These are phyloP conservation scores for Syzygium malaccense DNA, from an alignment of 441 rosid species.

Conservation along the genomic window DNA sequence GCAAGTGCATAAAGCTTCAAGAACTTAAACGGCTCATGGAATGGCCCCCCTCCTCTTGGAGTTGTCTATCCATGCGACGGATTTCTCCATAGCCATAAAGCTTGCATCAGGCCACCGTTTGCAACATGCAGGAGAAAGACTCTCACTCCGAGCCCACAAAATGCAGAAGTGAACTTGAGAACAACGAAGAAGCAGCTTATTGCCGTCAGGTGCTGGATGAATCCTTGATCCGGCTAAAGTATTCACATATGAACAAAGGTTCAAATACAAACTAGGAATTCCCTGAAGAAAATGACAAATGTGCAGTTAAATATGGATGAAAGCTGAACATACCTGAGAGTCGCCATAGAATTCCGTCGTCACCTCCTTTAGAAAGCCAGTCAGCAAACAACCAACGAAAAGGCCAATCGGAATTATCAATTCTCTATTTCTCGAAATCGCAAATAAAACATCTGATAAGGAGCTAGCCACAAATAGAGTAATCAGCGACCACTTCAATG, in stretches of 20 bases:
- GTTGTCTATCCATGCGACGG: not conserved
- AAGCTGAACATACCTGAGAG: conserved; percentile 16
- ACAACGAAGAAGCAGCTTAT: conserved; percentile 27
- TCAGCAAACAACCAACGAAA: conserved; percentile 26
- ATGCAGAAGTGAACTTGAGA: conserved; percentile 20
- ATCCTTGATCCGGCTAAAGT: conserved; percentile 23
- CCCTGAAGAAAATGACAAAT: not conserved
- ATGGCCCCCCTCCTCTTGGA: not conserved
- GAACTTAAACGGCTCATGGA: not conserved
- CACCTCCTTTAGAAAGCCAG: conserved; percentile 30
- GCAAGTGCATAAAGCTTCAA: not conserved
- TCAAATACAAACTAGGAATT: not conserved
- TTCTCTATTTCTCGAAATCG: conserved; percentile 30
- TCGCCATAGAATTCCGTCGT: conserved; percentile 7
- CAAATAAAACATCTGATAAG: conserved; percentile 29
- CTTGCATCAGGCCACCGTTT: conserved; percentile 53
- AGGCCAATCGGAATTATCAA: conserved; percentile 40
- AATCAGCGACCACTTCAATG: conserved; percentile 32
- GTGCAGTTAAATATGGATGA: not conserved
- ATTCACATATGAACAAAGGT: not conserved
- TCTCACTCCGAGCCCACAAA: conserved; percentile 8
- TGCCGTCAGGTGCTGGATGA: conserved; percentile 7
- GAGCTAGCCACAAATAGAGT: conserved; percentile 15
- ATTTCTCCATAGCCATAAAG: conserved; percentile 37
- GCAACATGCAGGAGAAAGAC: conserved; percentile 34